phyloP scores from a whole-genome alignment of 495 filamentous ascomycete genomes.

The Geopyxis carbonaria region DNA sequence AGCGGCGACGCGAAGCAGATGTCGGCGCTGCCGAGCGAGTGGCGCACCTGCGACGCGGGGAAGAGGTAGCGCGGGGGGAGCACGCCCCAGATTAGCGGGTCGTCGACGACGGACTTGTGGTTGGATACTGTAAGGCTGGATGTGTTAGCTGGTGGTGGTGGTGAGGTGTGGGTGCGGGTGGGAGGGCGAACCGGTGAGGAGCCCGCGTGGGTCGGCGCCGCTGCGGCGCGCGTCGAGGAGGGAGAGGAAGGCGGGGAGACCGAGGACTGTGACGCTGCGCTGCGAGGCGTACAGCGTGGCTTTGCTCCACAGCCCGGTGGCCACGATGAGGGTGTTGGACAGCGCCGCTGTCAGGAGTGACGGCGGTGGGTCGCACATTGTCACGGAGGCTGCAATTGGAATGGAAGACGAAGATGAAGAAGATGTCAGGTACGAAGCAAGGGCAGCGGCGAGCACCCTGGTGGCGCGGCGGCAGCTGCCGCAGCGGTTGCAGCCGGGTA shows the following conservation, averaged over 20 bases:
- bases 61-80: slow-evolving; percentile 55
- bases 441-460: too few species aligned
- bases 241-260: slow-evolving; percentile 42
- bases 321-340: slow-evolving; percentile 12
- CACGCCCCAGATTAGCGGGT: slow-evolving; percentile 82
- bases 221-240: slow-evolving; percentile 37
- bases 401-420: too few species aligned
- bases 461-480: too few species aligned
- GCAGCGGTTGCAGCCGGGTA: too few species aligned
- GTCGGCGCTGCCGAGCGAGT: slow-evolving; percentile 80
- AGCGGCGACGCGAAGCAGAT: slow-evolving; percentile 65
- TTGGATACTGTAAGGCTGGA: slow-evolving; percentile 54
- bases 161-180: neutral
- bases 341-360: neutral
- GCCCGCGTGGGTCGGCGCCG: slow-evolving; percentile 1
- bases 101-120: slow-evolving; percentile 84
- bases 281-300: slow-evolving; percentile 17
- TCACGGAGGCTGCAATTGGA: too few species aligned
- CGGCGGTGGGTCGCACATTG: too few species aligned
- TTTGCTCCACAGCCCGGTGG: slow-evolving; percentile 11
- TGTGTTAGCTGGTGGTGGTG: slow-evolving; percentile 1
- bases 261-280: slow-evolving; percentile 32
- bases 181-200: slow-evolving; percentile 6
- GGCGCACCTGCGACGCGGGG: slow-evolving; percentile 57
- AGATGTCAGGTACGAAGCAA: too few species aligned